Conservation (phyloP, 164 flowering plant species). For the Euptelea pleiosperma region DNA sequence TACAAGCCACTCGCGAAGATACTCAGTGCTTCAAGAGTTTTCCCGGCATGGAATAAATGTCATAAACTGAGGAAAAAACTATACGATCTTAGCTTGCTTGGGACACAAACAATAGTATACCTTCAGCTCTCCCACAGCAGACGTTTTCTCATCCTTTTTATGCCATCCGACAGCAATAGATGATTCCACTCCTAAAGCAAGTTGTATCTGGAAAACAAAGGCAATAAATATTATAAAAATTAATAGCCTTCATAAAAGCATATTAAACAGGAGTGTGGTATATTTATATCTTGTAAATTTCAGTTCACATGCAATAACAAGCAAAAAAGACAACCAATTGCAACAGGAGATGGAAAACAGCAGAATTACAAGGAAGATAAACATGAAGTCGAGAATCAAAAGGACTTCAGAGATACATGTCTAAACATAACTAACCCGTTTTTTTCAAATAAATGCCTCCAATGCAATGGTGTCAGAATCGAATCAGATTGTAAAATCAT, state of each 20-base stretch:
- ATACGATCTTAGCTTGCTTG: background rate
- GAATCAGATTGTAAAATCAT: too few relatives aligned
- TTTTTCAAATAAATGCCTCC: too few relatives aligned
- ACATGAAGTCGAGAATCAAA: too few relatives aligned
- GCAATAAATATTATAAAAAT: slow-evolving; percentile 1
- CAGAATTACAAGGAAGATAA: too few relatives aligned
- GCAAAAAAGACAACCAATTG: too few relatives aligned
- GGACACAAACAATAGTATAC: slow-evolving; percentile 26
- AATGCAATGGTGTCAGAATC: too few relatives aligned
- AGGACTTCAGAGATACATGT: too few relatives aligned
- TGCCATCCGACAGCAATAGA: slow-evolving; percentile 84
- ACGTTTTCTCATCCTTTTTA: slow-evolving; percentile 62
- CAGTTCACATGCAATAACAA: background rate
- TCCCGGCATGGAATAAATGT: background rate
- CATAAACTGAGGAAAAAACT: background rate
- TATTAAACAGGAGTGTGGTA: background rate
- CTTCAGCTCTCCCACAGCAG: slow-evolving; percentile 90
- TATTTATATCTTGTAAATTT: background rate
- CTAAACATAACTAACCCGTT: too few relatives aligned
- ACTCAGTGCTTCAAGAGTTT: background rate
- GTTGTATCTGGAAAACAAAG: slow-evolving; percentile 62
- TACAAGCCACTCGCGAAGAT: background rate
- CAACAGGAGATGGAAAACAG: too few relatives aligned
- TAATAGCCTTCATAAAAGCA: background rate
- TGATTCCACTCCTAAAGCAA: slow-evolving; percentile 72